Evolutionary conservation across 768 basidiomycete species (phyloP).

Genomic region (Lactifluus piperatus): DNA sequence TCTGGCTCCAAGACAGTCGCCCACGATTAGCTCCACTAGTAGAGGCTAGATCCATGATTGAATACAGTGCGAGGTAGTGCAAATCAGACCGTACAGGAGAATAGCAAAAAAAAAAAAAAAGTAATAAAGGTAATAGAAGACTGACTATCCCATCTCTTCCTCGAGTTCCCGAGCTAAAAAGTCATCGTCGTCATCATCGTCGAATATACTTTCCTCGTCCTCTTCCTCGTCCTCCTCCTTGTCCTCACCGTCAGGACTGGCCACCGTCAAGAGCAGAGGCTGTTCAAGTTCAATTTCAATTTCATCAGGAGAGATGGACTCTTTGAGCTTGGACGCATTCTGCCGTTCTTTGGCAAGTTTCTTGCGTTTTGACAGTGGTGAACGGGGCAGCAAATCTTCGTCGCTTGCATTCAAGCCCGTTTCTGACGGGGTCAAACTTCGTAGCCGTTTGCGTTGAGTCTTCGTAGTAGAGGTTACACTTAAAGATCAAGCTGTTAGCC

Average conservation of each 20-base stretch:
- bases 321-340: slow-evolving; percentile 61
- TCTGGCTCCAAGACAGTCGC: not conserved
- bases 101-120: slow-evolving; percentile 7
- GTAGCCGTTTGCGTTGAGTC: slow-evolving; percentile 55
- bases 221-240: slow-evolving; percentile 42
- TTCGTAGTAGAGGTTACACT: slow-evolving; percentile 35
- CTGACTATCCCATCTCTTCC: slow-evolving; percentile 62
- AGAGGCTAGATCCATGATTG: slow-evolving; percentile 8
- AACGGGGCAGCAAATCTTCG: slow-evolving; percentile 40
- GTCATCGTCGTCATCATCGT: slow-evolving; percentile 59
- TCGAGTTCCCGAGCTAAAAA: slow-evolving; percentile 75
- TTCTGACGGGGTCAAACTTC: slow-evolving; percentile 66
- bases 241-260: slow-evolving; percentile 4
- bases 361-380: slow-evolving; percentile 75
- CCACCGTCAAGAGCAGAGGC: not conserved
- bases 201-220: slow-evolving; percentile 31
- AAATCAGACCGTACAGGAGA: not conserved
- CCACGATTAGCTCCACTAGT: slow-evolving; percentile 5
- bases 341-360: slow-evolving; percentile 58
- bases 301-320: slow-evolving; percentile 24
- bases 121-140: not conserved
- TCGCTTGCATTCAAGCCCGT: slow-evolving; percentile 29
- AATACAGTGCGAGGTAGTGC: slow-evolving; percentile 8
- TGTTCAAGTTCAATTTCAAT: slow-evolving; percentile 7
- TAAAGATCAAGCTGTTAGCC: slow-evolving; percentile 6